phyloP scores from a whole-genome alignment of 2,329 filamentous ascomycete genomes.

The Thelonectria discophora region DNA sequence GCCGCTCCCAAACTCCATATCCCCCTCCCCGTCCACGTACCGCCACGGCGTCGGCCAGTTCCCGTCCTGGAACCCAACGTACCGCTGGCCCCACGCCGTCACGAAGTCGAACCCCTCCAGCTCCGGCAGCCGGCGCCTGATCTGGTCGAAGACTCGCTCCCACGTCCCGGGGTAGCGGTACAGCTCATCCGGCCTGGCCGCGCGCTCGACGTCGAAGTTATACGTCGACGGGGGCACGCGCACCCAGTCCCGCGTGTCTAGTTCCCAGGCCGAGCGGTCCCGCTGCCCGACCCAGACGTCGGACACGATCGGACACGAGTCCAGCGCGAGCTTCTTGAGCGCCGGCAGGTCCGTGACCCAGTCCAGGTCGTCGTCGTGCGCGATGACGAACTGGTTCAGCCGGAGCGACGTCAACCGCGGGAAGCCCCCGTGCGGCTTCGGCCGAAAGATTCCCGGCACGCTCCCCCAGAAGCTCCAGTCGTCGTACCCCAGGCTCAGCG shows the following conservation, averaged over 20 bases:
- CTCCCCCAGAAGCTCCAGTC: constrained; percentile 27
- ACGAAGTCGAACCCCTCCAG: neutral
- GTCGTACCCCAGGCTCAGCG: constrained; percentile 29
- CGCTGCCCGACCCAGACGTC: neutral
- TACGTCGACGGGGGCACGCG: neutral
- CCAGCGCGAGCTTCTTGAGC: constrained; percentile 11
- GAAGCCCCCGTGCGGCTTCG: constrained; percentile 34
- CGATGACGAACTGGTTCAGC: constrained; percentile 24
- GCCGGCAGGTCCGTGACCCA: constrained; percentile 32
- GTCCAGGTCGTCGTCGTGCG: constrained; percentile 36
- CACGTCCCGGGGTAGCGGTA: neutral
- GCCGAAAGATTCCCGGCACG: constrained; percentile 34
- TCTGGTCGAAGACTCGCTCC: neutral
- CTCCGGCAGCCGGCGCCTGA: neutral
- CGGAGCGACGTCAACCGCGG: constrained; percentile 30
- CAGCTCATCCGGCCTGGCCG: neutral
- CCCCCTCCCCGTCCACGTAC: neutral
- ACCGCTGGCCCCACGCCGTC: neutral
- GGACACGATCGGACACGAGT: constrained; percentile 9
- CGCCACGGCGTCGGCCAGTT: neutral
- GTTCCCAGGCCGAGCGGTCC: neutral
- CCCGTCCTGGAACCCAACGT: neutral
- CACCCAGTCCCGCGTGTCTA: neutral
- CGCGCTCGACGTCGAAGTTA: neutral
- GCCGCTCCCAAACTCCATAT: neutral